Evolutionary conservation across 2,329 filamentous ascomycete species (phyloP), one percentile per base, ranked within the genome.

Genomic region (Fusarium incarnatum): DNA sequence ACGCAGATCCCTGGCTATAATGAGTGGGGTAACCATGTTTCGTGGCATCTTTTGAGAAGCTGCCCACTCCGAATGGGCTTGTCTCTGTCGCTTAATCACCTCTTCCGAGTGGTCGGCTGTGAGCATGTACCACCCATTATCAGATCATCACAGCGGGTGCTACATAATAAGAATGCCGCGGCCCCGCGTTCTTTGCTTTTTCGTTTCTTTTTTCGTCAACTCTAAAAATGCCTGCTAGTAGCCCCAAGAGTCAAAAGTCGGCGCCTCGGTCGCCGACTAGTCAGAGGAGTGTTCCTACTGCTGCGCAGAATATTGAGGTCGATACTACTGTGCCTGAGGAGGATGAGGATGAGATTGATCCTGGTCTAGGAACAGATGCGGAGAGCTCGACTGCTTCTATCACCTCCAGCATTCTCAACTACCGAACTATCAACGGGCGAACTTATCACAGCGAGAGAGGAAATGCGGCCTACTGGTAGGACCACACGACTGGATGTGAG

Each of bases 381-480:
- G 61, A 59, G 32, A 64, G 61, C 13, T 64, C 61, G 6, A 64
- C 61, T 4, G 52, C 61, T 8, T 64, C 61, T 0, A 64, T 64
- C 7, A 64, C 61, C 3, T 64, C 61, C 10, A 64, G 61, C 6
- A 64, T 64, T 9, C 40, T 64, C n/a, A n/a, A 64, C 13, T 64
- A 64, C 8, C 61, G 61, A 9, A 64, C 60, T 6, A 64, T 64
- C 32, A 64, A 59, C 7, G 61, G 61, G 5, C 50, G 61, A 6
- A 64, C 61, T 8, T 64, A 59, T 2, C 60, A 64, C 4, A 64
- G 61, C 15, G 60, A 64, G 10, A 59, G 61, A 41, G 61, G 61
- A 11, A 64, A 64, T 28, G 61, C 61, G 2, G 52, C 61, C 6
- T 64, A 64, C n/a, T 64, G 61, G 61, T 64, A 50, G 15, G 25